These are phyloP conservation scores for Schoenoplectus triqueter DNA, from an alignment of 202 grass and related monocot genomes.

Conservation along the genomic window DNA sequence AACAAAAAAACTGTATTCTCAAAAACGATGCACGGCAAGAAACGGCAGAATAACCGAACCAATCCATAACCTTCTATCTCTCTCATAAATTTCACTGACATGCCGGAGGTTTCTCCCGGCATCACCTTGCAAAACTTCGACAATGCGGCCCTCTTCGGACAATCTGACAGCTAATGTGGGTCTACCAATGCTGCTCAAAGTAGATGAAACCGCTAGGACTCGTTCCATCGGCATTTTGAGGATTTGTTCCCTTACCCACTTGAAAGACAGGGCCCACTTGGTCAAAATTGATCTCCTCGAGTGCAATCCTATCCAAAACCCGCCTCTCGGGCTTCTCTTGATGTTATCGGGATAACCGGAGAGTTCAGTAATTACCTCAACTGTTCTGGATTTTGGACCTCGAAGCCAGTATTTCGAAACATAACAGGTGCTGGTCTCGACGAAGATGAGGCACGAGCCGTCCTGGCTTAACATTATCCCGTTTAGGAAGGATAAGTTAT, in stretches of 20 bases:
- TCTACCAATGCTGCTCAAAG: conserved; percentile 42
- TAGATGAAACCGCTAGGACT: conserved; percentile 26
- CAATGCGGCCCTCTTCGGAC: conserved; percentile 48
- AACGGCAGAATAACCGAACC: conserved; percentile 70
- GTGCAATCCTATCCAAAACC: conserved; percentile 76
- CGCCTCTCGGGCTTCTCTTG: conserved; percentile 66
- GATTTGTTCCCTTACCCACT: conserved; percentile 49
- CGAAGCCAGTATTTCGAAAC: conserved; percentile 59
- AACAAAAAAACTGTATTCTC: background rate
- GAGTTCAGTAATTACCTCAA: conserved; percentile 48
- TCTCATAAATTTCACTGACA: conserved; percentile 63
- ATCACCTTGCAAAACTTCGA: conserved; percentile 49
- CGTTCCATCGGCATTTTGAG: conserved; percentile 22
- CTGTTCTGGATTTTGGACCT: background rate
- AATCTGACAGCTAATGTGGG: conserved; percentile 57
- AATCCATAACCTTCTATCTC: conserved; percentile 59
- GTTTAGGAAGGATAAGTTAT: conserved; percentile 62
- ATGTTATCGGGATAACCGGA: conserved; percentile 72
- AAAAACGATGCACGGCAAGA: conserved; percentile 43
- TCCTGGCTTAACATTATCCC: conserved; percentile 59
- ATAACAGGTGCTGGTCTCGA: conserved; percentile 59
- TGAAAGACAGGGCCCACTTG: conserved; percentile 47
- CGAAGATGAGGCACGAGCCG: conserved; percentile 55
- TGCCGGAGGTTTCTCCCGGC: conserved; percentile 41
- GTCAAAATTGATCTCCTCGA: conserved; percentile 58